Evolutionary conservation across 306 rosid genomes (phyloP), one percentile per base, ranked within the genome.

Genomic region (Dryas octopetala): DNA sequence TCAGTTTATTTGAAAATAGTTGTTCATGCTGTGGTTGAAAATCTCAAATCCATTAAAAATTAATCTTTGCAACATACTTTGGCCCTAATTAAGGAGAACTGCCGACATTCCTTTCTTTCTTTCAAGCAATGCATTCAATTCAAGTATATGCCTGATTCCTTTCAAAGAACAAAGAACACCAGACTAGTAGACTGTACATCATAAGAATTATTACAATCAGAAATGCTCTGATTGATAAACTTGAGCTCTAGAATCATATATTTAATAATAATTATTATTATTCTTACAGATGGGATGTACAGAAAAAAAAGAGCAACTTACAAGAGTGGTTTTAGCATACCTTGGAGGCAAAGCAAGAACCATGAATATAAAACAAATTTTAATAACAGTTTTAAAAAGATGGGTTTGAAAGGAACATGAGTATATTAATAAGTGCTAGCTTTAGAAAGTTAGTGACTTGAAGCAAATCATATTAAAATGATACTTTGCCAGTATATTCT

Each of bases 271-370:
- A 32, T 32, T 32, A 32, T 32, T 32, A 32, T 32, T 32, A 32
- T 32, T 2, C 3, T 32, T 32, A 32, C 38, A 14, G 44, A 40
- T 41, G 26, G 48, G 50, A 63, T 15, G 19, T 15, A 41, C 50
- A 7, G 5, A 63, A 16, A 15, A 65, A 65, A 45, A 4, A 14
- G 40, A 10, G 66, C 62, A 55, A 26, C 75, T 59, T 55, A 19
- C 50, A 57, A 16, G 65, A 43, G 66, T 71, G 54, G 66, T 44
- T 41, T 55, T 55, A 17, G 75, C 3, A 54, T 59, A 19, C 46
- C 66, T 71, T 71, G 66, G 54, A 55, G 66, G 65, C 43, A 55
- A 71, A 71, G 66, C 44, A 71, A 44, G 75, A 45, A 58, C 46
- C 62, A 70, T 3, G 46, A 54, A 38, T 45, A 6, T 1, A 47